These are phyloP conservation scores for Salix suchowensis DNA, from an alignment of 345 rosid genomes.

Conservation along the genomic window DNA sequence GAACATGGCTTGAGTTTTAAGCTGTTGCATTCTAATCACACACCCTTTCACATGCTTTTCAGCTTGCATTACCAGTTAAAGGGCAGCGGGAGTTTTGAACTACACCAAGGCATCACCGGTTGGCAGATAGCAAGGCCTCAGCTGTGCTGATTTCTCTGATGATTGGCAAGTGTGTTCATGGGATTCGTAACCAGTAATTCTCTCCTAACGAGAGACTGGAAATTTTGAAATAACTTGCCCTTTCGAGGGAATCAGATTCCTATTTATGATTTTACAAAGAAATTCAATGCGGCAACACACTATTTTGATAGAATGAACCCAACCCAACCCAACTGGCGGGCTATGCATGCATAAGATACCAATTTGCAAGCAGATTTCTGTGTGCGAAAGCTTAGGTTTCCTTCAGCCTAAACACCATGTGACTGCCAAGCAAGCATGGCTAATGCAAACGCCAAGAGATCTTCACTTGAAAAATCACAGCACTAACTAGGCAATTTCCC, in stretches of 20 bases:
- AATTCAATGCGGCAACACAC: too few relatives aligned
- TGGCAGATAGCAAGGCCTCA: background rate
- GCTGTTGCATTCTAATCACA: conserved; percentile 41
- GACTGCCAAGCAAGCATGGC: background rate
- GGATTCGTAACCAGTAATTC: background rate
- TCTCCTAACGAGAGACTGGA: background rate
- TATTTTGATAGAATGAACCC: too few relatives aligned
- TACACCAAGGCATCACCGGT: background rate
- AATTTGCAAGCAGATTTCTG: too few relatives aligned
- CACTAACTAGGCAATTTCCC: too few relatives aligned
- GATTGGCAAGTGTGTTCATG: background rate
- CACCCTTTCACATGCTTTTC: background rate
- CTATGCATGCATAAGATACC: too few relatives aligned
- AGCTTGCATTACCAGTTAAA: conserved; percentile 1
- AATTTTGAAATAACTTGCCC: background rate
- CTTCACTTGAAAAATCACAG: too few relatives aligned
- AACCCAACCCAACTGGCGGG: too few relatives aligned
- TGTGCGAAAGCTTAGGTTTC: background rate
- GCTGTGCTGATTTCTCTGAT: background rate
- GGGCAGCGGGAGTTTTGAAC: background rate
- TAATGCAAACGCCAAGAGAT: too few relatives aligned
- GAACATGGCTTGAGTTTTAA: conserved; percentile 29
- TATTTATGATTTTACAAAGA: too few relatives aligned
- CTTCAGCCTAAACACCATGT: background rate
- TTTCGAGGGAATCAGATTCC: background rate